Evolutionary conservation across 2,329 filamentous ascomycete genomes (phyloP).

Genomic region (Didymella sp.): DNA sequence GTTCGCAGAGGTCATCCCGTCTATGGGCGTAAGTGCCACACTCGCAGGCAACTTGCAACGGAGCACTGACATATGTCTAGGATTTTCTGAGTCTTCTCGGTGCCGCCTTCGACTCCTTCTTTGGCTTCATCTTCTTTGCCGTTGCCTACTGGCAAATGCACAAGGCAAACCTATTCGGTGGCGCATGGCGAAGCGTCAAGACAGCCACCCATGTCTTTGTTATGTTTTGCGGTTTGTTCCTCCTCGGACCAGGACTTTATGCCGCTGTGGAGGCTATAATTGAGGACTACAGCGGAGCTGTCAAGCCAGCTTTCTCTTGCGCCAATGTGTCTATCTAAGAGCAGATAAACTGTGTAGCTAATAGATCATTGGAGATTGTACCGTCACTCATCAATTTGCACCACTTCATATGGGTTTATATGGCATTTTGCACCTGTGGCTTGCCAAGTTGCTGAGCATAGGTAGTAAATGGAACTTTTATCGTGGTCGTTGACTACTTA

Average conservation of each 20-base stretch:
- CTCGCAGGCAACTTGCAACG: neutral
- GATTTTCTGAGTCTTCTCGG: conserved; percentile 67
- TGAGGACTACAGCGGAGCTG: conserved; percentile 55
- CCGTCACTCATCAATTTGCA: too few species aligned
- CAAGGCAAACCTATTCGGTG: conserved; percentile 62
- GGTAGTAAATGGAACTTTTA: too few species aligned
- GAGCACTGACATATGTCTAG: neutral
- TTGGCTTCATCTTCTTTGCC: conserved; percentile 94
- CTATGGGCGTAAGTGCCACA: conserved; percentile 66
- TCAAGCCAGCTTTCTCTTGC: conserved; percentile 59
- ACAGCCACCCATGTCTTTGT: conserved; percentile 57
- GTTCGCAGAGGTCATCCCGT: conserved; percentile 89
- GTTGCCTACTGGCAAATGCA: conserved; percentile 80
- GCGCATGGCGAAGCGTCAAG: conserved; percentile 49
- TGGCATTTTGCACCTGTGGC: too few species aligned
- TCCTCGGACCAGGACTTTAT: conserved; percentile 61
- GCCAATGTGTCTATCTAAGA: conserved; percentile 56
- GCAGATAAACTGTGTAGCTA: too few species aligned
- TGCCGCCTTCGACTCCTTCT: conserved; percentile 87
- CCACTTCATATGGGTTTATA: too few species aligned
- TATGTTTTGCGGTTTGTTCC: conserved; percentile 56
- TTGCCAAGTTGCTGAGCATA: too few species aligned
- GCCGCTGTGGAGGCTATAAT: conserved; percentile 62
- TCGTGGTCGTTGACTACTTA: too few species aligned
- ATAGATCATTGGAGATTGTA: too few species aligned